Conservation (phyloP, 2,329 filamentous ascomycete species). For the Pseudopithomyces maydicus region DNA sequence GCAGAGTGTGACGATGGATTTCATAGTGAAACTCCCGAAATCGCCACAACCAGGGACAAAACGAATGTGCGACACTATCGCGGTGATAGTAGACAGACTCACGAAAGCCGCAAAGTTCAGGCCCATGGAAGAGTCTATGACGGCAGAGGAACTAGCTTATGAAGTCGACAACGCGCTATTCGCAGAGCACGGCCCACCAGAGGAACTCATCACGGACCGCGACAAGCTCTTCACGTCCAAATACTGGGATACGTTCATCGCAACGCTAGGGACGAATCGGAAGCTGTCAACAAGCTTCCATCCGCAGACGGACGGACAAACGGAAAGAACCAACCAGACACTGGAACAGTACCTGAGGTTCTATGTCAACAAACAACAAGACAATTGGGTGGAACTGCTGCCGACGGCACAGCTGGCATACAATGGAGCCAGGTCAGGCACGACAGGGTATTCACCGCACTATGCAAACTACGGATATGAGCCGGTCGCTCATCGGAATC, state of each 20-base stretch:
- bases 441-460: neutral
- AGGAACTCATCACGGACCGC: neutral
- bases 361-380: conserved; percentile 3
- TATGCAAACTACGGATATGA: conserved; percentile 7
- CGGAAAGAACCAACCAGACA: neutral
- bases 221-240: neutral
- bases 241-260: neutral
- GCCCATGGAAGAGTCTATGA: neutral
- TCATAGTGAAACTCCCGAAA: neutral
- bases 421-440: neutral
- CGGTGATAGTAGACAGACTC: neutral
- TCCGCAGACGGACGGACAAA: neutral
- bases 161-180: neutral
- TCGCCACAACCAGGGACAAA: neutral
- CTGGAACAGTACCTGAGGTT: neutral
- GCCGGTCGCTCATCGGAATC: neutral
- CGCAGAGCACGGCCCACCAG: neutral
- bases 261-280: neutral
- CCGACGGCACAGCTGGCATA: neutral
- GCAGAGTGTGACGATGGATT: neutral
- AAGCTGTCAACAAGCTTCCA: conserved; percentile 1
- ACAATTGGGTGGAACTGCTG: neutral
- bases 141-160: neutral
- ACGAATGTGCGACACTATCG: neutral
- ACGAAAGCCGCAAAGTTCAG: neutral